These are phyloP conservation scores for Vigna radiata DNA, from an alignment of 306 rosid genomes.

Conservation along the genomic window DNA sequence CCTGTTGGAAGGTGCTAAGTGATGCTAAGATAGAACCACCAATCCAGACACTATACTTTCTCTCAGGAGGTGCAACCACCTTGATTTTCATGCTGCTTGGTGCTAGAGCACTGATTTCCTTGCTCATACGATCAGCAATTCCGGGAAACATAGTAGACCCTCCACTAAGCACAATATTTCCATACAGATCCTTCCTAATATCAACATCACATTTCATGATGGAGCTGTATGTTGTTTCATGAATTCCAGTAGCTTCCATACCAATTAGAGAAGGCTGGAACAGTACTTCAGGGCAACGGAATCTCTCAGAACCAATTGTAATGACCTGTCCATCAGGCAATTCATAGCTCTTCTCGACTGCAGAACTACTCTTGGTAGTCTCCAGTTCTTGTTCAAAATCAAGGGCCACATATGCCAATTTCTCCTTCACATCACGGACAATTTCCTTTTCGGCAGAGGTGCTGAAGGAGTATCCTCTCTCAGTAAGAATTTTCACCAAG, in stretches of 20 bases:
- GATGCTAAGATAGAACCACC: conserved; percentile 86
- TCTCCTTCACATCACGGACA: conserved; percentile 85
- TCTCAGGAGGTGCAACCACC: conserved; percentile 83
- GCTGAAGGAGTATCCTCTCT: conserved; percentile 77
- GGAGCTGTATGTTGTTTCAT: conserved; percentile 77
- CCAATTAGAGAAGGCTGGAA: conserved; percentile 82
- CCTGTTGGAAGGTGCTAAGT: conserved; percentile 84
- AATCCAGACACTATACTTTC: conserved; percentile 84
- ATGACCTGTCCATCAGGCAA: conserved; percentile 81
- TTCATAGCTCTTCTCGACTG: conserved; percentile 77
- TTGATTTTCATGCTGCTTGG: conserved; percentile 89
- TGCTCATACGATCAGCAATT: conserved; percentile 83
- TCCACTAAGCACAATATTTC: conserved; percentile 78
- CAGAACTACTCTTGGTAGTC: conserved; percentile 68
- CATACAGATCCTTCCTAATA: conserved; percentile 78
- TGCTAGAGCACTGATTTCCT: conserved; percentile 79
- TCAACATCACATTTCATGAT: conserved; percentile 85
- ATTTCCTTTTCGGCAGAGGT: conserved; percentile 81
- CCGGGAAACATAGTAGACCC: conserved; percentile 83
- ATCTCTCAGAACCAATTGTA: conserved; percentile 77
- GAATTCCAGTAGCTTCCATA: conserved; percentile 79
- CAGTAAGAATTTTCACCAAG: conserved; percentile 72
- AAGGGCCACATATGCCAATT: conserved; percentile 75
- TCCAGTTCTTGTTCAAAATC: conserved; percentile 77
- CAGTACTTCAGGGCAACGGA: conserved; percentile 83